Conservation (phyloP, 2,329 filamentous ascomycete species). For the Didymella keratinophila region DNA sequence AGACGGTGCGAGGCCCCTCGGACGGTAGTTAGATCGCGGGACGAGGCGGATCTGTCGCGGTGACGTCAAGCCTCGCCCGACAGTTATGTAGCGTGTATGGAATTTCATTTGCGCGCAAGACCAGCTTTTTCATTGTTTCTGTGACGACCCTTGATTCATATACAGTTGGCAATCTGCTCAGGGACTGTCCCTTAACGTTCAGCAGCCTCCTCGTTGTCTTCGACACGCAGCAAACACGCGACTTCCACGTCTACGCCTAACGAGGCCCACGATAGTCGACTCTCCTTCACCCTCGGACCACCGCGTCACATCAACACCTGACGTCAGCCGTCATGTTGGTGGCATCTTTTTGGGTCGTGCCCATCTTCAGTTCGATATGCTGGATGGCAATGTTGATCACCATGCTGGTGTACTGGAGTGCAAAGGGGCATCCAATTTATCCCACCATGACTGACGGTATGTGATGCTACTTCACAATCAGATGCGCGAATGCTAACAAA, state of each 20-base stretch:
- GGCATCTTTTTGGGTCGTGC: constrained; percentile 68
- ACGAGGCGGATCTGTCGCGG: constrained; percentile 10
- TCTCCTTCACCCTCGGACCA: background rate
- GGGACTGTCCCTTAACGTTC: constrained; percentile 3
- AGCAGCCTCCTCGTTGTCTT: constrained; percentile 2
- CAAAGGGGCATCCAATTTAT: constrained; percentile 65
- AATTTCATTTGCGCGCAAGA: constrained; percentile 19
- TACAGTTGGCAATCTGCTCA: constrained; percentile 9
- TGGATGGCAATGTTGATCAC: constrained; percentile 69
- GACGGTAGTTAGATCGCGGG: constrained; percentile 17
- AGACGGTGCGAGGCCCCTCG: constrained; percentile 9
- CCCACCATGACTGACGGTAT: constrained; percentile 62
- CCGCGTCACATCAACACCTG: background rate
- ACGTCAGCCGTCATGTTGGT: constrained; percentile 38
- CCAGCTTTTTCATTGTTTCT: constrained; percentile 14
- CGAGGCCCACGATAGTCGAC: background rate
- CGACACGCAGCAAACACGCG: constrained; percentile 9
- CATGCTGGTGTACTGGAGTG: constrained; percentile 74
- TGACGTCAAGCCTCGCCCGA: constrained; percentile 22
- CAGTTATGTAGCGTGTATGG: constrained; percentile 20
- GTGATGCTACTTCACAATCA: background rate
- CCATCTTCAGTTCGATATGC: constrained; percentile 68
- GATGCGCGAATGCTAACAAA: background rate
- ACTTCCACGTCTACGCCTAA: background rate
- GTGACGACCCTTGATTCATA: constrained; percentile 12